Percentiles rank a stretch among this genome's conserved stretches.
Evolutionary conservation across 2,329 filamentous ascomycete species (phyloP).

Genomic region (Parastagonospora avenae): DNA sequence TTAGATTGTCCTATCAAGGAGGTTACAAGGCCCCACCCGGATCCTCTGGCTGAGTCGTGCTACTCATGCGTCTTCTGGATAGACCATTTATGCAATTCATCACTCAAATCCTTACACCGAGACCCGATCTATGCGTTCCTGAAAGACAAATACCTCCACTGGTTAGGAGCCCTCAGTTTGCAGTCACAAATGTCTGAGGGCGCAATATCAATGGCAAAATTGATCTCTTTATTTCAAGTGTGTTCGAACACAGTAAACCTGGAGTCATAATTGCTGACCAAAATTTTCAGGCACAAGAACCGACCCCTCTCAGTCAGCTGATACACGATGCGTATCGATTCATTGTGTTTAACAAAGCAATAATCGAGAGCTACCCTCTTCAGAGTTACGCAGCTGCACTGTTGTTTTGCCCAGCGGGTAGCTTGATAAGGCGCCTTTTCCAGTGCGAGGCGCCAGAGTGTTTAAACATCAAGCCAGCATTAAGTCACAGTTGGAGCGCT

Average conservation of each 20-base stretch:
- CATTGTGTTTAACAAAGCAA: slow-evolving; percentile 21
- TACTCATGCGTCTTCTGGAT: slow-evolving; percentile 43
- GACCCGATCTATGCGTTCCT: slow-evolving; percentile 3
- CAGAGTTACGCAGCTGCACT: slow-evolving; percentile 31
- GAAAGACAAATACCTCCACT: slow-evolving; percentile 6
- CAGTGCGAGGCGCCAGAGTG: slow-evolving; percentile 16
- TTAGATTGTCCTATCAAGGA: slow-evolving; percentile 17
- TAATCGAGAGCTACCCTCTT: slow-evolving; percentile 24
- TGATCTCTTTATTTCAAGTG: not conserved
- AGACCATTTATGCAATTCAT: slow-evolving; percentile 31
- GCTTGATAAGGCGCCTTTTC: slow-evolving; percentile 15
- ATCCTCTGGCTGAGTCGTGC: slow-evolving; percentile 29
- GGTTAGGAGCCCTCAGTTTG: slow-evolving; percentile 11
- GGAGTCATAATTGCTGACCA: not conserved
- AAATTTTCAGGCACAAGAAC: not conserved
- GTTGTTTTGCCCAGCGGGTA: slow-evolving; percentile 21
- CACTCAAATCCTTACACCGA: slow-evolving; percentile 6
- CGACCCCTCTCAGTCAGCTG: too few species aligned
- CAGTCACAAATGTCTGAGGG: slow-evolving; percentile 2
- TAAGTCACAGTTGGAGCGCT: slow-evolving; percentile 2
- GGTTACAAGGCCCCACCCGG: slow-evolving; percentile 21
- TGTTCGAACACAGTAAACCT: not conserved
- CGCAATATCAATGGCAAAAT: slow-evolving; percentile 4
- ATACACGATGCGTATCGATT: slow-evolving; percentile 24
- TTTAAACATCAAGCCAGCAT: slow-evolving; percentile 12